Conservation (phyloP, 441 rosid species). For the Populus tomentosa region DNA sequence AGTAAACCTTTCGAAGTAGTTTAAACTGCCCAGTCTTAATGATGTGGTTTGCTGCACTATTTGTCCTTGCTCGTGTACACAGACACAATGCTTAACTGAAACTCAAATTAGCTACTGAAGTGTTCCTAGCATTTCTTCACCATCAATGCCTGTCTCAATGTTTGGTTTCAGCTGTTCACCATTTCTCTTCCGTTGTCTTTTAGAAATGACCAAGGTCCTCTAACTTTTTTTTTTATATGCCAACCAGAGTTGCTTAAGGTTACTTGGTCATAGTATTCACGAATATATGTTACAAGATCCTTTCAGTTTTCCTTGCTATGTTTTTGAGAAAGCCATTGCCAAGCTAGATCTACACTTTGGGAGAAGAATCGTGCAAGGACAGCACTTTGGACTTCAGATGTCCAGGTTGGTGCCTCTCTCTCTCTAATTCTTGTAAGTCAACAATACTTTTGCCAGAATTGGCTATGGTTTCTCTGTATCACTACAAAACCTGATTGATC, state of each 20-base stretch:
- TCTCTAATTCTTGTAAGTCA: not conserved
- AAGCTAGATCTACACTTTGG: not conserved
- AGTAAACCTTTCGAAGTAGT: not conserved
- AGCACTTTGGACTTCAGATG: conserved; percentile 69
- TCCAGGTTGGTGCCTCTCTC: conserved; percentile 44
- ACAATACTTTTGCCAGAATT: not conserved
- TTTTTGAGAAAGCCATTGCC: not conserved
- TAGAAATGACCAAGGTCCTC: not conserved
- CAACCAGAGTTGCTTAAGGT: not conserved
- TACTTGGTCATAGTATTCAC: not conserved
- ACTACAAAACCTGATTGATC: not conserved
- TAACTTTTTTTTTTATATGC: not conserved
- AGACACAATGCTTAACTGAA: not conserved
- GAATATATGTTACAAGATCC: not conserved
- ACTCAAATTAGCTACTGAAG: not conserved
- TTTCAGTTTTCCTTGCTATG: not conserved
- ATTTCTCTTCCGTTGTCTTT: not conserved
- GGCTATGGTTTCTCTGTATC: not conserved
- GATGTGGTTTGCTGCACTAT: not conserved
- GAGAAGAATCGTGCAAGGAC: not conserved
- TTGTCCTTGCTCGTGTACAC: not conserved
- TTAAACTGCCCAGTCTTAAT: not conserved
- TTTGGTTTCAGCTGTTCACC: not conserved
- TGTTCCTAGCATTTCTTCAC: not conserved
- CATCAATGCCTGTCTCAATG: not conserved